Percentiles rank a stretch among this genome's conserved stretches.
These are phyloP conservation scores for Candida saitoana DNA, from an alignment of 805 yeast species.

Conservation along the genomic window DNA sequence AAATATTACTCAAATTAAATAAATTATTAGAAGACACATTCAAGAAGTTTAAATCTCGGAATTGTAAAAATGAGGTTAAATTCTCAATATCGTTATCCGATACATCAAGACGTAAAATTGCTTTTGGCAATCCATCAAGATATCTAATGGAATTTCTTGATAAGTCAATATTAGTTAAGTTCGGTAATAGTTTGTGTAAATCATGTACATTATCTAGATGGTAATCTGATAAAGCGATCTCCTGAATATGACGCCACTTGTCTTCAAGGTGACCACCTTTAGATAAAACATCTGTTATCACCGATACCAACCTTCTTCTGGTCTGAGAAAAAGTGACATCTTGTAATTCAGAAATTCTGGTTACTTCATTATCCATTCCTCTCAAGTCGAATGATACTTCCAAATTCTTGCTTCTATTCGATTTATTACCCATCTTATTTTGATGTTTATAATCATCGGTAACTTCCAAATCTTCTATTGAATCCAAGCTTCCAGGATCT, in stretches of 20 bases:
- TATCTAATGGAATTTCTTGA: conserved; percentile 40
- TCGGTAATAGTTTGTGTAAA: conserved; percentile 43
- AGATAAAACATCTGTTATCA: conserved; percentile 42
- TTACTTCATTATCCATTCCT: conserved; percentile 23
- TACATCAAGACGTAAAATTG: conserved; percentile 35
- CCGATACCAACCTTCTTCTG: conserved; percentile 39
- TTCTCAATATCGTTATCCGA: conserved; percentile 36
- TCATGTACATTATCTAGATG: conserved; percentile 41
- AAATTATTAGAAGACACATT: conserved; percentile 38
- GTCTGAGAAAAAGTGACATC: conserved; percentile 49
- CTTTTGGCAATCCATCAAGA: conserved; percentile 43
- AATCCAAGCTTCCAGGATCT: conserved; percentile 28
- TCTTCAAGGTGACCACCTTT: conserved; percentile 25
- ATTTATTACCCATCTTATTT: conserved; percentile 5
- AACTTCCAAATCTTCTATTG: conserved; percentile 34
- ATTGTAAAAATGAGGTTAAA: conserved; percentile 38
- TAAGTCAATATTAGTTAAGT: conserved; percentile 35
- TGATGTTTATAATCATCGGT: conserved; percentile 9
- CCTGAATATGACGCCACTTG: conserved; percentile 40
- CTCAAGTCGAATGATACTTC: conserved; percentile 40
- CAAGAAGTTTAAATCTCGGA: conserved; percentile 39
- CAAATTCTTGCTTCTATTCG: conserved; percentile 13
- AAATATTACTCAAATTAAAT: conserved; percentile 32
- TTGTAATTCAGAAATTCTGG: conserved; percentile 38
- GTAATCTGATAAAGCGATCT: conserved; percentile 31